Base-by-base conservation (phyloP, 208 protist genomes). In the Leishmania major region DNA sequence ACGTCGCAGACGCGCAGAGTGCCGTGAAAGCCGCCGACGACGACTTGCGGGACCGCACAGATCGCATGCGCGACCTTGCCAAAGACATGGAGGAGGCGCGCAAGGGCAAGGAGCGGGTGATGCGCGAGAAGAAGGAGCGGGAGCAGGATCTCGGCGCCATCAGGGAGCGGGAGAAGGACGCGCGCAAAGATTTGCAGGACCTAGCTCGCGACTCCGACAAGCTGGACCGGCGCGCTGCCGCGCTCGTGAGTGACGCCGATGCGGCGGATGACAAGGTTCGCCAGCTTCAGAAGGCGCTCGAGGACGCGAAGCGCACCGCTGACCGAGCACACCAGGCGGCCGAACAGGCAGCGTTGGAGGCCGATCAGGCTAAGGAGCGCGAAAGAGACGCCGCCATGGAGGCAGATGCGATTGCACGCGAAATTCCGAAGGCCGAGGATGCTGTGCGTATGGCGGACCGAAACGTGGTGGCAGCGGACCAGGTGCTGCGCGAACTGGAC, bases 231-330 rank as follows among this genome's bases (percentile, higher is more conserved):
- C 92, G 92, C 31, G 93, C 91, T 28, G 86, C 81, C 25, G 84
- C 89, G 11, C 82, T 94, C 22, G 85, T 82, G 53, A 89, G 85
- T 47, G 95, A 98, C 76, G 92, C 91, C 59, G 86, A 81, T 51
- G 85, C 88, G 15, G 91, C 93, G 1, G 93, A 98, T 53, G 95
- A 98, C n/a, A 96, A 96, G 76, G 93, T 98, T 43, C 92, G 93
- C 11, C 92, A 96, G 86, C 84, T 98, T 37, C 90, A 95, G 75
- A 94, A 95, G 82, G 92, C 92, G 28, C 88, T 98, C 35, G 93
- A 96, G 77, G 93, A 98, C 55, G 95, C 95, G 31, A 88, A 91
- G 86, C 92, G 93, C 6, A 89, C 86, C 6, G 88, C 93, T 1
- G 95, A 98, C 82, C 86, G 95, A 1, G 93, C 93, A 8, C 90